Evolutionary conservation across 345 rosid genomes (phyloP).

Genomic region (Eucalyptus globulus): DNA sequence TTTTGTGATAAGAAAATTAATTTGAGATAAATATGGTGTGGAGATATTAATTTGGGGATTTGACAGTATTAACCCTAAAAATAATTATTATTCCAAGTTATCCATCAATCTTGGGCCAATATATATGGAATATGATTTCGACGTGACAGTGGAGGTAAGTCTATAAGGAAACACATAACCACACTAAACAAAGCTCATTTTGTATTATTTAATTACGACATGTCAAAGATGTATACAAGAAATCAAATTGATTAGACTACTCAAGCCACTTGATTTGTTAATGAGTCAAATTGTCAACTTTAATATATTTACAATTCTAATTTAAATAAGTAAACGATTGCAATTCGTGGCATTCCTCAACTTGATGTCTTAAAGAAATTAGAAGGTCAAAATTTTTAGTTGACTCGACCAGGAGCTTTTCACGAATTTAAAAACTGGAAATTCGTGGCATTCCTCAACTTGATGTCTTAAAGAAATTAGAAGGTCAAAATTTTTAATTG

Average conservation of each 20-base stretch:
- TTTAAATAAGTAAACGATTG: background rate
- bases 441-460: background rate
- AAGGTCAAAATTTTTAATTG: background rate
- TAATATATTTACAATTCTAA: background rate
- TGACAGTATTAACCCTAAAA: background rate
- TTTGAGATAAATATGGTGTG: background rate
- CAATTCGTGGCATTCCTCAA: background rate
- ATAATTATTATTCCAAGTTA: background rate
- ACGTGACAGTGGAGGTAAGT: background rate
- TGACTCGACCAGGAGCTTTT: background rate
- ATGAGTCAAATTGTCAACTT: background rate
- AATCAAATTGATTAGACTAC: background rate
- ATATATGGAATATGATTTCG: background rate
- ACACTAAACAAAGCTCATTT: background rate
- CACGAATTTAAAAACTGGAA: background rate
- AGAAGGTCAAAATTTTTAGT: background rate
- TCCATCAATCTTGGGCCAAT: background rate
- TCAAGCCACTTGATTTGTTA: background rate
- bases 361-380: background rate
- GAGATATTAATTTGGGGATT: background rate
- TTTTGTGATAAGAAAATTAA: background rate
- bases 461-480: background rate
- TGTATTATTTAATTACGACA: background rate
- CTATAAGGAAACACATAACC: background rate
- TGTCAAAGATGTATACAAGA: background rate